These are phyloP conservation scores for Penicillium sp. DNA, from an alignment of 2,329 filamentous ascomycete species.

Conservation along the genomic window DNA sequence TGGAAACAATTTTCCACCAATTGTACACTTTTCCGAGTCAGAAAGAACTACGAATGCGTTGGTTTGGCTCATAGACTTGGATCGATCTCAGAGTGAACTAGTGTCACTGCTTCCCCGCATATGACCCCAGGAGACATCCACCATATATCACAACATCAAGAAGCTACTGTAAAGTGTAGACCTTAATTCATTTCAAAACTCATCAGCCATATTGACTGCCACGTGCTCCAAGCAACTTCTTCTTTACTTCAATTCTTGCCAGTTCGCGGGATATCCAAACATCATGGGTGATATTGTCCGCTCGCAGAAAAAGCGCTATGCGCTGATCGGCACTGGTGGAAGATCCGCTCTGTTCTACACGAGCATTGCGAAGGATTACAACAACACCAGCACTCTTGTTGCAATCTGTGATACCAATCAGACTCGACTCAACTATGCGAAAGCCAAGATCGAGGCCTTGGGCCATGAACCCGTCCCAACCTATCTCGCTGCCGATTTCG, in stretches of 20 bases:
- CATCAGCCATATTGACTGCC: neutral
- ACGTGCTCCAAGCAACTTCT: neutral
- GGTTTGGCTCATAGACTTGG: neutral
- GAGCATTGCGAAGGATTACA: constrained; percentile 18
- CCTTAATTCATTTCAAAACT: neutral
- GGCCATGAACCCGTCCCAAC: constrained; percentile 54
- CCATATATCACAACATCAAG: neutral
- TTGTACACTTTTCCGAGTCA: neutral
- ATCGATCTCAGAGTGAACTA: neutral
- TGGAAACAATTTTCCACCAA: neutral
- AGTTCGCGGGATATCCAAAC: neutral
- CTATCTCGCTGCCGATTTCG: constrained; percentile 57
- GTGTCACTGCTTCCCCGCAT: neutral
- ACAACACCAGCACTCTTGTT: constrained; percentile 16
- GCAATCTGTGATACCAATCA: constrained; percentile 24
- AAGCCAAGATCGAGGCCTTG: constrained; percentile 30
- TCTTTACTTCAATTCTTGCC: too few relatives aligned
- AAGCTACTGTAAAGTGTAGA: neutral
- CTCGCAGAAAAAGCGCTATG: constrained; percentile 24
- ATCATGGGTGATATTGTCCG: neutral
- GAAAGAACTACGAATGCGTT: neutral
- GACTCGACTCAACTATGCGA: constrained; percentile 22
- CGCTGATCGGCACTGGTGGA: constrained; percentile 32
- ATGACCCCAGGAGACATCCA: too few relatives aligned
- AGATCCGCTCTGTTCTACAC: constrained; percentile 22